Conservation (phyloP, 2,329 filamentous ascomycete species). For the Aspergillus felis region DNA sequence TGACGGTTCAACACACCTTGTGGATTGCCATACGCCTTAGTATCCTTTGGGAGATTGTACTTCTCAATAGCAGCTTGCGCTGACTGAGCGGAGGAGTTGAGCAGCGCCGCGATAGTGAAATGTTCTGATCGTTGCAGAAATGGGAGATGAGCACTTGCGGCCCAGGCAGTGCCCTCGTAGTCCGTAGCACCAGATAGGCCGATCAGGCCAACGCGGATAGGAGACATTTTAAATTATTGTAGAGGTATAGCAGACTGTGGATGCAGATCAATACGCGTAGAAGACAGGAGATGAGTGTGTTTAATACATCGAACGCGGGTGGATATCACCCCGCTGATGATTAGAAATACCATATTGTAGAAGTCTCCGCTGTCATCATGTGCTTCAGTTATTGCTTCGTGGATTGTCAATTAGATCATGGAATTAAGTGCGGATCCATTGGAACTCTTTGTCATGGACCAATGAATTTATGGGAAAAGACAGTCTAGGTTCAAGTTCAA, state of each 20-base stretch:
- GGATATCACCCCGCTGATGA: not conserved
- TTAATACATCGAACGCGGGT: not conserved
- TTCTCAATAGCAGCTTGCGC: constrained; percentile 16
- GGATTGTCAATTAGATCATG: too few relatives aligned
- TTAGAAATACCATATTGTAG: not conserved
- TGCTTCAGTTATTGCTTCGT: too few relatives aligned
- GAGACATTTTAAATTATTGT: constrained; percentile 5
- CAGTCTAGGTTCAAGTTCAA: too few relatives aligned
- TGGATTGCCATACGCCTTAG: constrained; percentile 51
- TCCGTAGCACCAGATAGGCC: constrained; percentile 5
- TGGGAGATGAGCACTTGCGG: constrained; percentile 8
- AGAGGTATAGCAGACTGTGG: not conserved
- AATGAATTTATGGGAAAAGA: too few relatives aligned
- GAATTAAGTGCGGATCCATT: too few relatives aligned
- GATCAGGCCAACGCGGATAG: constrained; percentile 9
- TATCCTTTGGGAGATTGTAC: constrained; percentile 41
- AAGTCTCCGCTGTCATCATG: too few relatives aligned
- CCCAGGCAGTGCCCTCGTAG: constrained; percentile 8
- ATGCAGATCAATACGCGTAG: not conserved
- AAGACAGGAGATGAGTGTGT: too few relatives aligned
- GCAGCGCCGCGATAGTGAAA: constrained; percentile 8
- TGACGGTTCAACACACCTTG: constrained; percentile 17
- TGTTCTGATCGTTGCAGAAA: constrained; percentile 1
- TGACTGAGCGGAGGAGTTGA: constrained; percentile 8
- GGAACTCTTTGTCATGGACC: too few relatives aligned